Percentiles rank a stretch among this genome's conserved stretches.
Evolutionary conservation across 495 filamentous ascomycete species (phyloP).

Genomic region (Neurospora hispaniola): DNA sequence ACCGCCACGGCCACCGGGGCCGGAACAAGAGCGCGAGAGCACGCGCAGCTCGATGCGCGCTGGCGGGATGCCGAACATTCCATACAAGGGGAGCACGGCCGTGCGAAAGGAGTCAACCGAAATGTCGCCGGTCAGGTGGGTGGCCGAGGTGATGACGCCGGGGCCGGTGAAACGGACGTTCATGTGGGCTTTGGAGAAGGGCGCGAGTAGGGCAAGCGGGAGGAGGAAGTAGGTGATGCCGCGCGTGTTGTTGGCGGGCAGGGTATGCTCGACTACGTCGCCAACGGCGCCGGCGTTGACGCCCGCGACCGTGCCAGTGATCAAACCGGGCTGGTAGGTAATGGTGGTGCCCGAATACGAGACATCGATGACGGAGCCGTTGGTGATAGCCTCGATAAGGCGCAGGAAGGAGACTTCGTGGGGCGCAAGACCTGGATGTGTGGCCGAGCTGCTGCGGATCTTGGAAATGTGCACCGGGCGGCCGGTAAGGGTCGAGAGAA

Average conservation of each 20-base stretch:
- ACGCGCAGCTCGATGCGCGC: conserved; percentile 82
- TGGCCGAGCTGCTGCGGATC: conserved; percentile 77
- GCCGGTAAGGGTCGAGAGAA: conserved; percentile 86
- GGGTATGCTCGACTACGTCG: conserved; percentile 65
- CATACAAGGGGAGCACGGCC: conserved; percentile 81
- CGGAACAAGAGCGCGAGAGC: conserved; percentile 64
- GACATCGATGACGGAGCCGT: conserved; percentile 89
- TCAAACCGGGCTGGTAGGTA: conserved; percentile 82
- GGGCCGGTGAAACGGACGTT: conserved; percentile 82
- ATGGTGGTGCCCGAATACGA: conserved; percentile 89
- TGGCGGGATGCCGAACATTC: conserved; percentile 71
- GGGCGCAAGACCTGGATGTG: conserved; percentile 74
- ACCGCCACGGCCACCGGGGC: conserved; percentile 61
- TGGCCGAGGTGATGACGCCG: conserved; percentile 87
- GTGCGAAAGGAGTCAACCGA: conserved; percentile 88
- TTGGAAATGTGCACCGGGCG: conserved; percentile 81
- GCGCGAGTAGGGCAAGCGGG: conserved; percentile 79
- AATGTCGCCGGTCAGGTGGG: conserved; percentile 61
- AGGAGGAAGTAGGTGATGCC: conserved; percentile 90
- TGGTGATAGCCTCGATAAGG: conserved; percentile 87
- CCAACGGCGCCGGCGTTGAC: conserved; percentile 47
- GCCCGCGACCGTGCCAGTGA: conserved; percentile 66
- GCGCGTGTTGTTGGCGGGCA: conserved; percentile 62
- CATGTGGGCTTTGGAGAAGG: conserved; percentile 81
- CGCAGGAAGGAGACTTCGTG: conserved; percentile 95